Evolutionary conservation across 2,329 filamentous ascomycete species (phyloP), one percentile per base, ranked within the genome.

Genomic region (Trichoderma harzianum): DNA sequence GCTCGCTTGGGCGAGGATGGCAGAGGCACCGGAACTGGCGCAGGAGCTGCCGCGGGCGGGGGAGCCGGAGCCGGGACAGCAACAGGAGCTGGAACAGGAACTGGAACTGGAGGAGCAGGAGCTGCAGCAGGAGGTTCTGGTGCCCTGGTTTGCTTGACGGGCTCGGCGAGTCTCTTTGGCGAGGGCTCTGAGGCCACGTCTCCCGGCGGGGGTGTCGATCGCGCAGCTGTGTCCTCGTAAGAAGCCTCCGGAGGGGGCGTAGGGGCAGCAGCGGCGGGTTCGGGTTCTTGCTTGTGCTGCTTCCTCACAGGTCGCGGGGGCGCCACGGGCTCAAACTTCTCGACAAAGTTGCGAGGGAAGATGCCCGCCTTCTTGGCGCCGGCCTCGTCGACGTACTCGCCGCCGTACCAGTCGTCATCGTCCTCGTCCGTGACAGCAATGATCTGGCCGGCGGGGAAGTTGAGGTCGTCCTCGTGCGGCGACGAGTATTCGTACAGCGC

Each of bases 331-430:
- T 98, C 95, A 82, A 94, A 97, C 83, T 92, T 94, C 83, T 99
- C 96, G 78, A 99, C 96, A 80, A 99, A 99, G 84, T 98, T 99
- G 80, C 92, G 92, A 66, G 94, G 95, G 82, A 98, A 98, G 77
- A 98, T 92, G 76, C 95, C 95, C 79, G 95, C 91, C 79, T 91
- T 89, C 82, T 91, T 94, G 74, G 82, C 83, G 71, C 96, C 96
- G 67, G 86, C 83, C 73, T 90, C 89, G 82, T 97, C 93, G 74
- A 90, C 84, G 81, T 97, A 98, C 82, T 96, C 92, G 76, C 96
- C 95, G 74, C 89, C 89, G 80, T 96, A 97, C 96, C 95, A 98
- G 80, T 98, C 97, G 74, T 87, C 91, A 80, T 97, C 96, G 80
- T 98, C 96, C 81, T 93, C 90, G 73, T 95, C 95, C 58, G 92